Conservation (phyloP, 2,329 filamentous ascomycete genomes). For the Nemania serpens region DNA sequence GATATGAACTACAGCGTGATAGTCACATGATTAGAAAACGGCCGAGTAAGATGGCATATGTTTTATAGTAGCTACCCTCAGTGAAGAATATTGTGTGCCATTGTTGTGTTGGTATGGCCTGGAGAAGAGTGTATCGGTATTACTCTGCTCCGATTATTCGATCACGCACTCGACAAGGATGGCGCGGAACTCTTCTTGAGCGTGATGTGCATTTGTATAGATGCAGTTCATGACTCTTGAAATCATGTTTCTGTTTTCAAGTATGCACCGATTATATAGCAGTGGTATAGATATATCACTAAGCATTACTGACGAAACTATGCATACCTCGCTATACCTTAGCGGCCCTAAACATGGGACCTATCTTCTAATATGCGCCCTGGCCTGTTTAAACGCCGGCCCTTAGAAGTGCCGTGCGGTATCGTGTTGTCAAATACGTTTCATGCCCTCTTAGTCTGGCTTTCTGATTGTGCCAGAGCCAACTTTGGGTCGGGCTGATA, state of each 20-base stretch:
- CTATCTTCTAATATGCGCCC: background rate
- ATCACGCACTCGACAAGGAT: too few relatives aligned
- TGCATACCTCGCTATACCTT: background rate
- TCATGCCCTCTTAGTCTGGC: background rate
- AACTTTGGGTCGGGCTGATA: slow-evolving; percentile 38
- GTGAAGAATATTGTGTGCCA: background rate
- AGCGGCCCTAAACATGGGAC: background rate
- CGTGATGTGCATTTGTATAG: too few relatives aligned
- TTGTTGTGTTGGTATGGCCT: background rate
- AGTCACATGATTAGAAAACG: too few relatives aligned
- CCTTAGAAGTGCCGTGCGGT: too few relatives aligned
- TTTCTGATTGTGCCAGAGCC: slow-evolving; percentile 15
- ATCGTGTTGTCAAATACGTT: background rate
- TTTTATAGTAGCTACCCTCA: too few relatives aligned
- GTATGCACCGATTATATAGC: background rate
- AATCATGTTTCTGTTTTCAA: background rate
- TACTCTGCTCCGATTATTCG: too few relatives aligned
- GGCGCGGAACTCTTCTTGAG: too few relatives aligned
- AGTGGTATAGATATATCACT: background rate
- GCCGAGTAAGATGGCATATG: too few relatives aligned
- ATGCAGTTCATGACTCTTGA: background rate
- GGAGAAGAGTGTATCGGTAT: too few relatives aligned
- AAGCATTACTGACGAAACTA: background rate
- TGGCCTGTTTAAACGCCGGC: background rate
- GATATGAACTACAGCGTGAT: background rate